Conservation (phyloP, 129 eudicot species). For the Rutidosis leptorrhynchoides region DNA sequence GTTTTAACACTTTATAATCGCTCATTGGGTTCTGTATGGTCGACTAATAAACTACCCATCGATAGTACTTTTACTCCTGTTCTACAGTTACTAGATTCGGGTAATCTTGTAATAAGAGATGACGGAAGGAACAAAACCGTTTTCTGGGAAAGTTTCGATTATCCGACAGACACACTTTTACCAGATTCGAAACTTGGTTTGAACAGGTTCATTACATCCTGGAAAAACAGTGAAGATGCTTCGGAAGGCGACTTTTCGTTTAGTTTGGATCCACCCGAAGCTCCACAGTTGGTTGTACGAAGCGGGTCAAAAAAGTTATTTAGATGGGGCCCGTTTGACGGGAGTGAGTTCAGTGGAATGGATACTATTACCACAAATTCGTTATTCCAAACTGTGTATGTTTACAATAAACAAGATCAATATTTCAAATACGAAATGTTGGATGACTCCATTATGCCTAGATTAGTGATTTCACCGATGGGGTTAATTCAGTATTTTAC, state of each 20-base stretch:
- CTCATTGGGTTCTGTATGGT: conserved; percentile 28
- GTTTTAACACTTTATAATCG: conserved; percentile 19
- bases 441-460: conserved; percentile 34
- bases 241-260: conserved; percentile 34
- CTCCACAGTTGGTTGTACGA: conserved; percentile 38
- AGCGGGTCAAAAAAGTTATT: conserved; percentile 13
- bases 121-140: conserved; percentile 13
- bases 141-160: conserved; percentile 41
- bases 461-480: conserved; percentile 34
- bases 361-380: conserved; percentile 26
- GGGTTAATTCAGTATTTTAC: conserved; percentile 36
- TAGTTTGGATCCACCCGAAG: conserved; percentile 32
- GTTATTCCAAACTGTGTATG: conserved; percentile 19
- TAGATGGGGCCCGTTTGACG: conserved; percentile 57
- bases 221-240: conserved; percentile 44
- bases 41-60: conserved; percentile 8
- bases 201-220: conserved; percentile 36
- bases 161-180: conserved; percentile 40
- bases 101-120: conserved; percentile 49
- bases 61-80: conserved; percentile 13
- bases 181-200: conserved; percentile 43
- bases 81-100: conserved; percentile 35
- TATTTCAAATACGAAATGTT: conserved; percentile 31
- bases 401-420: conserved; percentile 21
- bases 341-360: conserved; percentile 39